These are phyloP conservation scores for Trypanosoma mega DNA, from an alignment of 208 protist genomes.

Conservation along the genomic window DNA sequence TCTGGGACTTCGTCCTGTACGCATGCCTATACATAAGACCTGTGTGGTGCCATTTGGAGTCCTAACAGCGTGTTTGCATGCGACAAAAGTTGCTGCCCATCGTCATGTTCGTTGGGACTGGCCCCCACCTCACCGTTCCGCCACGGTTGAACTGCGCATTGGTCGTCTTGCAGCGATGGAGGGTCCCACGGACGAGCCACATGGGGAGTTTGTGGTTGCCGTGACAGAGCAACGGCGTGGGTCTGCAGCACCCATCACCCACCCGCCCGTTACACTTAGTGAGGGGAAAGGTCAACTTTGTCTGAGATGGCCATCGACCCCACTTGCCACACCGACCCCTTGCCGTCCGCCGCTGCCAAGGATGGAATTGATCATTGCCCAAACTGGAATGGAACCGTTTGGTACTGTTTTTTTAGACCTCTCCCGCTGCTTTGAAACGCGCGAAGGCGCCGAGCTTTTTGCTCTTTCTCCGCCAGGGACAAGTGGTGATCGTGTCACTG, in stretches of 20 bases:
- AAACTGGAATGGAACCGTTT: background rate
- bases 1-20: background rate
- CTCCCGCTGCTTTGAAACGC: constrained; percentile 12
- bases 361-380: constrained; percentile 23
- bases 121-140: constrained; percentile 3
- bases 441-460: constrained; percentile 7
- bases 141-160: constrained; percentile 14
- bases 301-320: constrained; percentile 30
- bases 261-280: background rate
- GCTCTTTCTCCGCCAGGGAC: constrained; percentile 19
- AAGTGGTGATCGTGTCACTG: constrained; percentile 17
- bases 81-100: background rate
- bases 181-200: background rate
- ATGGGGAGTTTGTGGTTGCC: constrained; percentile 2
- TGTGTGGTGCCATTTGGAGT: constrained; percentile 6
- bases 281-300: constrained; percentile 4
- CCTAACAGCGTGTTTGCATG: background rate
- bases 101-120: constrained; percentile 11
- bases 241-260: background rate
- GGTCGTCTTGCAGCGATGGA: constrained; percentile 1
- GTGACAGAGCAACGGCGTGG: background rate
- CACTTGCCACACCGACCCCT: background rate
- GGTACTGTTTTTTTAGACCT: constrained; percentile 19
- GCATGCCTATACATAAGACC: background rate
- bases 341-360: constrained; percentile 18